Conservation (phyloP, 2,329 filamentous ascomycete species). For the Zarea fungicola region DNA sequence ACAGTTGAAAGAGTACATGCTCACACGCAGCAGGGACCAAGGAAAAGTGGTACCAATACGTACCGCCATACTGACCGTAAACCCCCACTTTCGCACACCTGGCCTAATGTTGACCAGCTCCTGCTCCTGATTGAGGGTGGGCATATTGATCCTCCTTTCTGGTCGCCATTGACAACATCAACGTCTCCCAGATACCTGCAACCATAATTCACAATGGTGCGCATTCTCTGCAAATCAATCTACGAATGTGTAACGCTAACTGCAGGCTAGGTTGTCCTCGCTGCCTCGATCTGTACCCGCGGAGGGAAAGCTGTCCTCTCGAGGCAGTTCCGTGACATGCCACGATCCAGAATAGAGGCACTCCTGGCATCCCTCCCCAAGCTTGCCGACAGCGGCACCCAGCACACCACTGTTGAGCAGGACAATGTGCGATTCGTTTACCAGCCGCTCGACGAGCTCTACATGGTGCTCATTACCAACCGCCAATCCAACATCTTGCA, state of each 20-base stretch:
- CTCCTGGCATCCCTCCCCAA: conserved; percentile 97
- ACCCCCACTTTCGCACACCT: conserved; percentile 17
- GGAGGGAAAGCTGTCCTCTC: conserved; percentile 98
- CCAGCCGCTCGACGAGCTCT: conserved; percentile 96
- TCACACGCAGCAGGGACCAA: no score
- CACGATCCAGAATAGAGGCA: conserved; percentile 91
- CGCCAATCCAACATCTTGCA: conserved; percentile 98
- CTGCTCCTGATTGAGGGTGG: conserved; percentile 13
- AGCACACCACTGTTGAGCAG: conserved; percentile 97
- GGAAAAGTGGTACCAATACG: conserved; percentile 1
- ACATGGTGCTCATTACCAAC: conserved; percentile 99
- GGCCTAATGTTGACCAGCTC: conserved; percentile 15
- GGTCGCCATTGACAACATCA: conserved; percentile 13
- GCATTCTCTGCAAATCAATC: conserved; percentile 10
- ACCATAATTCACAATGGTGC: conserved; percentile 34
- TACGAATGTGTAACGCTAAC: conserved; percentile 17
- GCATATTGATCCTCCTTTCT: conserved; percentile 10
- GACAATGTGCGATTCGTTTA: conserved; percentile 99
- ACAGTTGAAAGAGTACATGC: no score
- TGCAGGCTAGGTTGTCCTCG: conserved; percentile 79
- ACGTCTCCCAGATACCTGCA: conserved; percentile 19
- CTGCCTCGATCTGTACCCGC: conserved; percentile 96
- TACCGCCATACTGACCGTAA: background rate
- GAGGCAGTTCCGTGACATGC: conserved; percentile 96
- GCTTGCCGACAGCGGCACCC: conserved; percentile 89